phyloP scores from a whole-genome alignment of 208 protist genomes.

The Leishmania major region DNA sequence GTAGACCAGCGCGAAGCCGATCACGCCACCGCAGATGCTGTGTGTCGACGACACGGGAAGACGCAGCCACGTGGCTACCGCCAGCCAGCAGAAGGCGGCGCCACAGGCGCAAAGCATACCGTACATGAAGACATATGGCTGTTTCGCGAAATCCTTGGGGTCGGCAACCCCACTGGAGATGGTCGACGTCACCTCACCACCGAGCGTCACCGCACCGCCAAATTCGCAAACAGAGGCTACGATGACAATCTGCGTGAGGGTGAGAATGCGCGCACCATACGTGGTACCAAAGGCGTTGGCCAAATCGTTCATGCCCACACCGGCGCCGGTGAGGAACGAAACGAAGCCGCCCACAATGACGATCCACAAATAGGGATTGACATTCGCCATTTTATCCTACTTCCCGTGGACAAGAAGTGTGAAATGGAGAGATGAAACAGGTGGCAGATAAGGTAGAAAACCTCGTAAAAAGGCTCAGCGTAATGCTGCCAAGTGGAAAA shows the following conservation, averaged over 20 bases:
- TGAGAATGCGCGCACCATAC: slow-evolving; percentile 72
- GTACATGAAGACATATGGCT: slow-evolving; percentile 80
- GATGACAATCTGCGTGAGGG: slow-evolving; percentile 71
- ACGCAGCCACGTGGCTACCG: slow-evolving; percentile 45
- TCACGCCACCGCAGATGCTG: slow-evolving; percentile 60
- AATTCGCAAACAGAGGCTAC: slow-evolving; percentile 79
- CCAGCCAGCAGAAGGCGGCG: slow-evolving; percentile 51
- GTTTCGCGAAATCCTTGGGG: slow-evolving; percentile 29
- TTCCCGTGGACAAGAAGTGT: neutral
- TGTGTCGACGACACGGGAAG: slow-evolving; percentile 66
- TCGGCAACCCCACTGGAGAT: slow-evolving; percentile 61
- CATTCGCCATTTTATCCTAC: slow-evolving; percentile 26
- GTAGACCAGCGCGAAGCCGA: slow-evolving; percentile 71
- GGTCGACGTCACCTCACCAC: slow-evolving; percentile 57
- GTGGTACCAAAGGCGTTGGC: slow-evolving; percentile 88
- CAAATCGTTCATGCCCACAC: slow-evolving; percentile 87
- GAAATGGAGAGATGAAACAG: neutral
- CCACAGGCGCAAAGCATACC: slow-evolving; percentile 61
- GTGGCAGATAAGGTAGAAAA: neutral
- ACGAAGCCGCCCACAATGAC: slow-evolving; percentile 60
- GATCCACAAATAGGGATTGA: slow-evolving; percentile 72
- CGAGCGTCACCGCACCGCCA: slow-evolving; percentile 58
- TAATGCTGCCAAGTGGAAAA: neutral
- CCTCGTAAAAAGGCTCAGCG: neutral
- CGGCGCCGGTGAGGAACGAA: slow-evolving; percentile 62